These are phyloP conservation scores for Colletotrichum destructivum DNA, from an alignment of 2,329 filamentous ascomycete genomes.

Conservation along the genomic window DNA sequence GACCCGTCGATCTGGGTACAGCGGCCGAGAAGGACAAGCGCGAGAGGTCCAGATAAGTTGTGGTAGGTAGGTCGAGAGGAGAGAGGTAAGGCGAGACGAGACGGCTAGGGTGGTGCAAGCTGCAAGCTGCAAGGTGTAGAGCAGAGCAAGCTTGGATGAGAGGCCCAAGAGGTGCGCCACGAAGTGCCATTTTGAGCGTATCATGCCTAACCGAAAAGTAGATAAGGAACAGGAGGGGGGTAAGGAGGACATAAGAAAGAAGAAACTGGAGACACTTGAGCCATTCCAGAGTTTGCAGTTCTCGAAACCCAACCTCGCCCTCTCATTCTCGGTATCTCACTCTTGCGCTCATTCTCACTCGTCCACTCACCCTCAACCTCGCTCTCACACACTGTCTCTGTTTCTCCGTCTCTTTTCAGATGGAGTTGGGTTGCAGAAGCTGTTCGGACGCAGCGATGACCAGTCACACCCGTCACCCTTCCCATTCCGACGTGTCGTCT, in stretches of 20 bases:
- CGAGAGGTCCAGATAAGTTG: constrained; percentile 32
- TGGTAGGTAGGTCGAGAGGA: background rate
- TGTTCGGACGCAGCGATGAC: background rate
- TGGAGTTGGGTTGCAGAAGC: constrained; percentile 1
- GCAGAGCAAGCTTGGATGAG: constrained; percentile 5
- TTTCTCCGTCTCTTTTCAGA: background rate
- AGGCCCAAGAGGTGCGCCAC: constrained; percentile 17
- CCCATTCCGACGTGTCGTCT: background rate
- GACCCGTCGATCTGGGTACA: constrained; percentile 24
- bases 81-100: constrained; percentile 6
- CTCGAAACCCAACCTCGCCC: constrained; percentile 8
- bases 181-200: constrained; percentile 23
- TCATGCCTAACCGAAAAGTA: constrained; percentile 30
- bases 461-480: background rate
- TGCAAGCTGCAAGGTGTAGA: constrained; percentile 11
- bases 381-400: background rate
- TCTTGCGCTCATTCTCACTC: too few species aligned
- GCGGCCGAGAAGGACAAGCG: constrained; percentile 28
- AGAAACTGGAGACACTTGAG: constrained; percentile 13
- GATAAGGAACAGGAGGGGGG: constrained; percentile 4
- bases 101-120: constrained; percentile 7
- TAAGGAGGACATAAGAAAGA: constrained; percentile 5
- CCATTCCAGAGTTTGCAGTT: constrained; percentile 18
- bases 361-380: background rate
- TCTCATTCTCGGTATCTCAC: background rate